phyloP scores from a whole-genome alignment of 2,329 filamentous ascomycete species.

The Cyphellophora attinorum region DNA sequence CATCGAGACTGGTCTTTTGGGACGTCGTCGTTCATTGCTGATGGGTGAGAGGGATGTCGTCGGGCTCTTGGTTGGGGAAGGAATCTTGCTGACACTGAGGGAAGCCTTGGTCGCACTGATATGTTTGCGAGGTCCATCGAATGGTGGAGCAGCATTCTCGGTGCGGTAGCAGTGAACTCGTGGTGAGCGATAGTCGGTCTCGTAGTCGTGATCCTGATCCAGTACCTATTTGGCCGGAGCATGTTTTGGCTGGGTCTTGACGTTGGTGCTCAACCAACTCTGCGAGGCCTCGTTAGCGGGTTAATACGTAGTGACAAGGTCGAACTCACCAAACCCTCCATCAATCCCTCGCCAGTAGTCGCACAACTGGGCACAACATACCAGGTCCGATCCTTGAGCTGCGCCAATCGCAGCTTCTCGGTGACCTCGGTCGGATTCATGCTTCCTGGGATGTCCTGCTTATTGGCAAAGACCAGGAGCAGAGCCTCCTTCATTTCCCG shows the following conservation, averaged over 20 bases:
- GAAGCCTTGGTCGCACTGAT: no score
- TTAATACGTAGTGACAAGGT: not conserved
- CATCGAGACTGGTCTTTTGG: no score
- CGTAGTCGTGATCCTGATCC: no score
- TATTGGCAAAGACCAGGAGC: constrained; percentile 94
- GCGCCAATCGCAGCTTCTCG: constrained; percentile 63
- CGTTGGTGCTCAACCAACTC: constrained; percentile 75
- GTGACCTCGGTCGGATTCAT: constrained; percentile 74
- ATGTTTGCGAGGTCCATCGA: no score
- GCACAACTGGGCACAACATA: constrained; percentile 77
- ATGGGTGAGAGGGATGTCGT: no score
- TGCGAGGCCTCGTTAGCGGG: constrained; percentile 22
- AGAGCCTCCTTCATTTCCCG: constrained; percentile 95
- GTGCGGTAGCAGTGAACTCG: no score
- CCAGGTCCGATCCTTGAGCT: constrained; percentile 76
- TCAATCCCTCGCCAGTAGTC: constrained; percentile 68
- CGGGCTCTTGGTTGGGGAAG: no score
- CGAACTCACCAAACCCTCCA: constrained; percentile 60
- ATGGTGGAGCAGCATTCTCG: no score
- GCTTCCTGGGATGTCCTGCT: constrained; percentile 85
- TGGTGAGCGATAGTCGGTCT: no score
- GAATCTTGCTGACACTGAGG: no score
- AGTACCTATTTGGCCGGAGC: constrained; percentile 10
- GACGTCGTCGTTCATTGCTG: no score
- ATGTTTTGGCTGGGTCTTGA: constrained; percentile 48